Evolutionary conservation across 306 rosid genomes (phyloP).

Genomic region (Fagus sylvatica): DNA sequence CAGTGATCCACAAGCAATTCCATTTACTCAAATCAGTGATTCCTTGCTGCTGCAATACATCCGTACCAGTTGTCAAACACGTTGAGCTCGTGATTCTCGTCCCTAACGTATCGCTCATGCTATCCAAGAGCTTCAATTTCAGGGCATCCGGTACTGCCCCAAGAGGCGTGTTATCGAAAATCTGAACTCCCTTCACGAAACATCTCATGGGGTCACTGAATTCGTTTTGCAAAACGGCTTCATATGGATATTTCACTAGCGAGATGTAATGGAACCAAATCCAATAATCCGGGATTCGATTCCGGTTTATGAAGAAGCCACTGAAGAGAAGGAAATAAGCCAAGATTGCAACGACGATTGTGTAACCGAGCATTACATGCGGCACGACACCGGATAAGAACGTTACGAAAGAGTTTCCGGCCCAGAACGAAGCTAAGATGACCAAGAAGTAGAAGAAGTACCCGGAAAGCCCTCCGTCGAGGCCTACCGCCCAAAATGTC

Average conservation of each 20-base stretch:
- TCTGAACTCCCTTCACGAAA: slow-evolving; percentile 78
- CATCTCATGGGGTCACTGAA: slow-evolving; percentile 58
- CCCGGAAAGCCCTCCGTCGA: slow-evolving; percentile 70
- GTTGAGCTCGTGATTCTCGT: slow-evolving; percentile 58
- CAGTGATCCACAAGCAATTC: slow-evolving; percentile 76
- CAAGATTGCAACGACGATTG: slow-evolving; percentile 75
- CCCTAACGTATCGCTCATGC: slow-evolving; percentile 67
- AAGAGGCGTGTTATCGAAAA: slow-evolving; percentile 76
- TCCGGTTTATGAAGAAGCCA: slow-evolving; percentile 85
- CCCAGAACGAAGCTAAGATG: slow-evolving; percentile 81
- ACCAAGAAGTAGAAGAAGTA: slow-evolving; percentile 64
- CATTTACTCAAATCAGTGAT: slow-evolving; percentile 77
- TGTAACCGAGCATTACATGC: slow-evolving; percentile 90
- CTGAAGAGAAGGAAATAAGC: slow-evolving; percentile 92
- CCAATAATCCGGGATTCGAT: slow-evolving; percentile 83
- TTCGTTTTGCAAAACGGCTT: slow-evolving; percentile 79
- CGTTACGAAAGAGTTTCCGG: slow-evolving; percentile 86
- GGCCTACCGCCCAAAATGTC: slow-evolving; percentile 94
- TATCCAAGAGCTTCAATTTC: slow-evolving; percentile 64
- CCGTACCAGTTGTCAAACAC: slow-evolving; percentile 77
- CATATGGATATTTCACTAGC: slow-evolving; percentile 78
- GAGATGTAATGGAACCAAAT: slow-evolving; percentile 94
- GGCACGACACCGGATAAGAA: slow-evolving; percentile 93
- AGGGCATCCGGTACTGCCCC: slow-evolving; percentile 36
- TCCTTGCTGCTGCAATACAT: slow-evolving; percentile 66